Base-by-base conservation (phyloP, 2,329 filamentous ascomycete genomes). In the Fusarium odoratissimum region DNA sequence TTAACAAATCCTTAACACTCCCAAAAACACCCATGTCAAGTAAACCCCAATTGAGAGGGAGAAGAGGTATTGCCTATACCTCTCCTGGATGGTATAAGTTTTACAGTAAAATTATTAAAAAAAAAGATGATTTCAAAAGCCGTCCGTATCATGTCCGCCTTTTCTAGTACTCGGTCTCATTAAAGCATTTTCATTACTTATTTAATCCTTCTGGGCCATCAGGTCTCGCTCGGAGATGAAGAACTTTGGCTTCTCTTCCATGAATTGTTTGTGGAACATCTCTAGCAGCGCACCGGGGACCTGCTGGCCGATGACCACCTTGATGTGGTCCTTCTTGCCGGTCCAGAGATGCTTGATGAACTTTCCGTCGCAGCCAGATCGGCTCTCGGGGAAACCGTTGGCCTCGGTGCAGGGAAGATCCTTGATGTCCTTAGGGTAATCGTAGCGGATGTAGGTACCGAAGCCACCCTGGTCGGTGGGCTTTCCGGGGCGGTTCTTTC, bases 321-420 rank as follows among this genome's bases (percentile, higher is more conserved):
- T 84, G 72, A 84, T 82, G 69, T 80, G 77, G 48, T 78, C 74
- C 52, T 79, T 69, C 76, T 85, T 85, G 69, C 81, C 80, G 1
- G 80, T 83, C 84, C 84, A 85, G 65, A 84, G 72, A 70, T 85
- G 84, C 68, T 83, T 81, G 65, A 85, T 81, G 61, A 85, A 83
- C 44, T 77, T 79, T 40, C 84, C 84, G 14, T 80, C 70, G 63
- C 84, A 85, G 23, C 79, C 81, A 12, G 79, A 78, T 28, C 76
- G 71, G 57, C 79, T 81, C 75, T 84, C 78, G 35, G 82, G 82
- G 71, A 81, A 84, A 28, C 84, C 84, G 74, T 85, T 85, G 71
- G 83, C 84, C 62, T 85, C 84, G 23, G 74, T 78, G 65, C 84
- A 85, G 11, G 80, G 79, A 12, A 85, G 79, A 67, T 80, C 79